phyloP scores from a whole-genome alignment of 495 filamentous ascomycete species.

The Mytilinidion resinicola region DNA sequence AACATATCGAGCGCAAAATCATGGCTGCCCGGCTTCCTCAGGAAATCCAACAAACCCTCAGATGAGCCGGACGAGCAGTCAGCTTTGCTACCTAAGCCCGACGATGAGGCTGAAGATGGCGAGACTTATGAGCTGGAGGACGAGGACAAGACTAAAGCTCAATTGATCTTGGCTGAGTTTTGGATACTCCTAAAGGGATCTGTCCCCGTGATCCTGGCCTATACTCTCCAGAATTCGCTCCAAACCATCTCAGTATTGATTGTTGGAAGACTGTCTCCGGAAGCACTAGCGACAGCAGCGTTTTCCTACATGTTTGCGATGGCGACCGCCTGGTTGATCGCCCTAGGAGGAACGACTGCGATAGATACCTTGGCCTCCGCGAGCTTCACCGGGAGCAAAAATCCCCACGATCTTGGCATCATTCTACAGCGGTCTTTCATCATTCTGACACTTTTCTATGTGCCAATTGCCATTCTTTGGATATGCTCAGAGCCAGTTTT shows the following conservation, averaged over 20 bases:
- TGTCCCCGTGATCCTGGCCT: conserved; percentile 79
- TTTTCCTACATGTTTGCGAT: conserved; percentile 95
- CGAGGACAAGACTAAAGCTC: conserved; percentile 21
- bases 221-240: conserved; percentile 81
- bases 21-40: conserved; percentile 32
- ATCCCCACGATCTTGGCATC: conserved; percentile 76
- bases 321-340: conserved; percentile 86
- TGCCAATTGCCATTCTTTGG: conserved; percentile 73
- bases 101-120: conserved; percentile 23
- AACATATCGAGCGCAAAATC: conserved; percentile 18
- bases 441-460: conserved; percentile 66
- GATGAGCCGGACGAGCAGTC: conserved; percentile 21
- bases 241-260: conserved; percentile 82
- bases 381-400: conserved; percentile 76
- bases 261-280: conserved; percentile 72
- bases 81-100: conserved; percentile 27
- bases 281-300: conserved; percentile 74
- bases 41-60: conserved; percentile 21
- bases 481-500: conserved; percentile 71
- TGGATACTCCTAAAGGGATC: conserved; percentile 61
- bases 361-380: conserved; percentile 83
- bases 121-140: conserved; percentile 33
- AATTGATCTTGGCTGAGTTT: conserved; percentile 55
- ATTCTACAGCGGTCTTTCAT: conserved; percentile 75
- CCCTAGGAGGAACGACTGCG: conserved; percentile 84